These are phyloP conservation scores for Colletotrichum incanum DNA, from an alignment of 2,329 filamentous ascomycete genomes.

Conservation along the genomic window DNA sequence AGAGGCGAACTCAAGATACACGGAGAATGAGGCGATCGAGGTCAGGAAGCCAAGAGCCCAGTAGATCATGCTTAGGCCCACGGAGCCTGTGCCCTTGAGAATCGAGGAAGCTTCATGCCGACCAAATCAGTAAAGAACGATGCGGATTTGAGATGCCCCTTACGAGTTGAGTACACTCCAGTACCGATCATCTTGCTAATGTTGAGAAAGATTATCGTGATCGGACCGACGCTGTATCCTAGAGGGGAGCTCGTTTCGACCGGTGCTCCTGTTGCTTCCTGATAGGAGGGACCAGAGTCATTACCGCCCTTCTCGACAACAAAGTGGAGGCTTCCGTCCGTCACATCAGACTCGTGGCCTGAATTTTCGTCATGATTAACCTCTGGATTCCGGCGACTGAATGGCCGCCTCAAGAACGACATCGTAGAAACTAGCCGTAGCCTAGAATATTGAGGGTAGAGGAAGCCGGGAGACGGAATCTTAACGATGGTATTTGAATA, in stretches of 20 bases:
- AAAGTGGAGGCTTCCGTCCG: conserved; percentile 5
- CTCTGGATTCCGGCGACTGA: background rate
- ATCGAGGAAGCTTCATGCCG: conserved; percentile 65
- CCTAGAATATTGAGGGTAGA: background rate
- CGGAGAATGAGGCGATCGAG: conserved; percentile 66
- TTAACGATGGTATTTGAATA: background rate
- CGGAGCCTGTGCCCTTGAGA: conserved; percentile 71
- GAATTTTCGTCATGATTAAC: background rate
- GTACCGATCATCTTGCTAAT: conserved; percentile 1
- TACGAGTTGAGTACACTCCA: background rate
- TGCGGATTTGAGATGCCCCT: background rate
- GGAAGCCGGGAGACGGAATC: background rate
- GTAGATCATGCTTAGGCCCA: conserved; percentile 74
- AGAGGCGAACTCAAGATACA: conserved; percentile 75
- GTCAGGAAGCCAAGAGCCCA: conserved; percentile 76
- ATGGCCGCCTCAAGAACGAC: background rate
- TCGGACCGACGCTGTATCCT: conserved; percentile 69
- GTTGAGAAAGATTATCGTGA: conserved; percentile 69
- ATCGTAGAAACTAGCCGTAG: background rate
- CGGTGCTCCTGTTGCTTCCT: conserved; percentile 72
- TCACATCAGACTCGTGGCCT: background rate
- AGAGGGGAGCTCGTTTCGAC: conserved; percentile 72
- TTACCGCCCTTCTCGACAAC: conserved; percentile 59
- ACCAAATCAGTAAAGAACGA: background rate
- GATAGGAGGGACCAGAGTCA: conserved; percentile 65